Evolutionary conservation across 2,329 filamentous ascomycete species (phyloP), one percentile per base, ranked within the genome.

Genomic region (Epichloe hybrida): DNA sequence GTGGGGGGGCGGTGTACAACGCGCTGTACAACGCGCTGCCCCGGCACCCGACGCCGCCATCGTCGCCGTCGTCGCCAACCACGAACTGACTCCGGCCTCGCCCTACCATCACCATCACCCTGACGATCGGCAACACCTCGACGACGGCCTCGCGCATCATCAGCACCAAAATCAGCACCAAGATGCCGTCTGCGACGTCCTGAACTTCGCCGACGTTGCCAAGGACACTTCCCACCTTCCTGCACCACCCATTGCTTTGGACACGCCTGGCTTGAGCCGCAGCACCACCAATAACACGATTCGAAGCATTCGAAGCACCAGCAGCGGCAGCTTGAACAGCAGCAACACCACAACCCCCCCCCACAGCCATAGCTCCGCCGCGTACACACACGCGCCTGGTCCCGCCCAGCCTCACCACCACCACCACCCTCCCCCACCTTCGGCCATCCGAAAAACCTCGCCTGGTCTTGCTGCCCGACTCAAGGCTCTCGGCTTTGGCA

Each of bases 381-480:
- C 17, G 8, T 41, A 35, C 62, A 65, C 56, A 35, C 55, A 55
- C 46, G 61, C 66, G 50, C 61, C 49, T n/a, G 40, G 21, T 13
- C 27, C 23, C 23, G 41, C 39, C 5, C 50, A 43, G 15, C 52
- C 57, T 56, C 46, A 53, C 53, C 44, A 51, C 57, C 44, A 51
- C 57, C 61, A 55, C 48, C 56, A 17, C 17, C 17, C 47, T 48
- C 61, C 53, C 61, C 61, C 54, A n/a, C 59, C 57, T 43, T 58
- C 66, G 17, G 59, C 64, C 49, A 48, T 65, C 47, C 77, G 80
- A 59, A 82, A 80, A 62, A 77, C 80, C 2, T 82, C 80, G 11
- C 80, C 80, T 40, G 80, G 80, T 39, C 69, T 84, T 48, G 80
- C 80, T 57, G 80, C 79, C 53, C 77, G 80, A 61, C 72, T 84